Evolutionary conservation across 2,329 filamentous ascomycete genomes (phyloP).

Genomic region (Cadophora sp.): DNA sequence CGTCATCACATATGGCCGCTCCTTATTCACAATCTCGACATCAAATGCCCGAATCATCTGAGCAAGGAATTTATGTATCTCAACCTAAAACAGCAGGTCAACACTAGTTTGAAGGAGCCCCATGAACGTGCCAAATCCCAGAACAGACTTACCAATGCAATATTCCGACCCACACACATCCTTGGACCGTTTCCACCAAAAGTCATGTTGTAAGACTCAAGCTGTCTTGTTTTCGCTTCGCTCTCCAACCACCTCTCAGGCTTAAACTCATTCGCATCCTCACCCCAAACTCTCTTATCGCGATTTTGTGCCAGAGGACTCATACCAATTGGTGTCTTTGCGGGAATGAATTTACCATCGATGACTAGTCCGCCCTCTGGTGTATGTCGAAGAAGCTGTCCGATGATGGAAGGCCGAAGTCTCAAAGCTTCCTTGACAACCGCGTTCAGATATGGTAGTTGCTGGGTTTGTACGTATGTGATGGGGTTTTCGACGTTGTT

Average conservation of each 20-base stretch:
- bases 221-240: conserved; percentile 53
- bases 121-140: neutral
- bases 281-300: conserved; percentile 69
- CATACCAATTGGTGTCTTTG: conserved; percentile 9
- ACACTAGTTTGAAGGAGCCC: neutral
- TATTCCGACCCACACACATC: conserved; percentile 12
- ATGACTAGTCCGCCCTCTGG: conserved; percentile 19
- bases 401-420: conserved; percentile 15
- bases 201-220: conserved; percentile 13
- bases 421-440: conserved; percentile 21
- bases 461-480: conserved; percentile 5
- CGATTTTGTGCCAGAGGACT: conserved; percentile 47
- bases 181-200: conserved; percentile 15
- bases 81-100: conserved; percentile 1
- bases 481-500: neutral
- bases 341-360: conserved; percentile 17
- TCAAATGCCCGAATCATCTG: conserved; percentile 17
- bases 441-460: conserved; percentile 14
- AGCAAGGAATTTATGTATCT: conserved; percentile 19
- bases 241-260: conserved; percentile 72
- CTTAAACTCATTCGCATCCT: conserved; percentile 71
- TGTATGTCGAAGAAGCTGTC: conserved; percentile 16
- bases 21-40: conserved; percentile 15
- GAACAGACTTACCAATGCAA: conserved; percentile 10
- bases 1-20: conserved; percentile 12